A percentile compares a stretch with the other conserved stretches of the same genome.
These are phyloP conservation scores for Tagetes erecta DNA, from an alignment of 129 eudicot species.

Conservation along the genomic window DNA sequence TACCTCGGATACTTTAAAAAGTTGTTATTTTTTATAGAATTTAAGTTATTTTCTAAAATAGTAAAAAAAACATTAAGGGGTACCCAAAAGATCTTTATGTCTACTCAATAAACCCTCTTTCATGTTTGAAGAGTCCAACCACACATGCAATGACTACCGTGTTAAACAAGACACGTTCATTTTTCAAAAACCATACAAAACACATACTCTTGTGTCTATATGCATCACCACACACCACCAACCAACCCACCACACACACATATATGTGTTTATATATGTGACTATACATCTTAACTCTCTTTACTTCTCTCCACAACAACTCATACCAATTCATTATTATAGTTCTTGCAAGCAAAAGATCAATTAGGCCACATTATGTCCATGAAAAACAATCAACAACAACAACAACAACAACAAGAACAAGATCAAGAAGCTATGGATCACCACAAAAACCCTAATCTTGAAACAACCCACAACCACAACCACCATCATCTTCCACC, in stretches of 20 bases:
- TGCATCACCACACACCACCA: constrained; percentile 54
- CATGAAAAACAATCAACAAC: constrained; percentile 13
- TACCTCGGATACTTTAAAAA: too few relatives aligned
- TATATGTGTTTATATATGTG: constrained; percentile 9
- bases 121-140: constrained; percentile 33
- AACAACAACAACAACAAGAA: constrained; percentile 4
- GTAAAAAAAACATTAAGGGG: constrained; percentile 4
- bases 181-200: constrained; percentile 69
- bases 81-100: constrained; percentile 41
- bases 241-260: constrained; percentile 13
- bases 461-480: constrained; percentile 22
- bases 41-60: not conserved
- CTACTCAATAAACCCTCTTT: constrained; percentile 20
- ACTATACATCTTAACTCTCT: not conserved
- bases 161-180: constrained; percentile 60
- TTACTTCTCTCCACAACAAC: constrained; percentile 28
- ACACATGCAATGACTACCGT: constrained; percentile 50
- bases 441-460: constrained; percentile 23
- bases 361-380: constrained; percentile 9
- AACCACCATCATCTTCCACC: constrained; percentile 15
- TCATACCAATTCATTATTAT: not conserved
- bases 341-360: not conserved
- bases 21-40: too few relatives aligned
- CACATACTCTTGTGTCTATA: constrained; percentile 39
- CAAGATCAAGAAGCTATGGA: constrained; percentile 23